These are phyloP conservation scores for Colletotrichum sp. DNA, from an alignment of 2,329 filamentous ascomycete species.

Conservation along the genomic window DNA sequence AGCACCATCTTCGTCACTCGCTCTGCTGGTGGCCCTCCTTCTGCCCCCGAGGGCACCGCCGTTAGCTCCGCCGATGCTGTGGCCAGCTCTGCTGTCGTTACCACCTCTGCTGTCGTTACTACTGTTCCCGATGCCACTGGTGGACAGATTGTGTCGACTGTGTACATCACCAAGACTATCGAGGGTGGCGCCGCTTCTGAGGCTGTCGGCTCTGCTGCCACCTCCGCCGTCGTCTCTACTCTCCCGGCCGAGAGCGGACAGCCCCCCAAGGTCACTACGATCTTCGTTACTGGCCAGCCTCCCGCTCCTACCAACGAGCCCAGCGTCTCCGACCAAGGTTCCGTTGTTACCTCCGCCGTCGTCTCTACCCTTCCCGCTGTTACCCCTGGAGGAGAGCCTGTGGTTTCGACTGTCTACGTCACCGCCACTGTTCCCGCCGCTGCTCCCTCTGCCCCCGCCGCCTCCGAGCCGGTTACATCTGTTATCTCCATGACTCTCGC, in stretches of 20 bases:
- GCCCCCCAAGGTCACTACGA: not conserved
- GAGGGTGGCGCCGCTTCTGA: not conserved
- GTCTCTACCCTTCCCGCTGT: not conserved
- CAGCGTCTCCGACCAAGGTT: not conserved
- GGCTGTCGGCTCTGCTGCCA: not conserved
- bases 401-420: not conserved
- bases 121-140: not conserved
- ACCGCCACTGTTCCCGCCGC: not conserved
- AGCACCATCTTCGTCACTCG: constrained; percentile 1
- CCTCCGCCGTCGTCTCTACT: not conserved
- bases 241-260: constrained; percentile 7
- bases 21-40: not conserved
- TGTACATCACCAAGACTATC: not conserved
- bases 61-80: not conserved
- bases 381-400: not conserved
- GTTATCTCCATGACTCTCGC: constrained; percentile 19
- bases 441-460: not conserved
- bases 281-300: not conserved
- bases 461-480: constrained; percentile 14
- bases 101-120: not conserved
- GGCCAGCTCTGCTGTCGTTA: not conserved
- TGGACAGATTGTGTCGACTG: not conserved
- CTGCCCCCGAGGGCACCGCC: not conserved
- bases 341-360: not conserved
- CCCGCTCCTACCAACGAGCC: not conserved